Percentiles rank a stretch among this genome's conserved stretches.
Conservation (phyloP, 1,284 basidiomycete genomes). For the Pseudozyma pruni region DNA sequence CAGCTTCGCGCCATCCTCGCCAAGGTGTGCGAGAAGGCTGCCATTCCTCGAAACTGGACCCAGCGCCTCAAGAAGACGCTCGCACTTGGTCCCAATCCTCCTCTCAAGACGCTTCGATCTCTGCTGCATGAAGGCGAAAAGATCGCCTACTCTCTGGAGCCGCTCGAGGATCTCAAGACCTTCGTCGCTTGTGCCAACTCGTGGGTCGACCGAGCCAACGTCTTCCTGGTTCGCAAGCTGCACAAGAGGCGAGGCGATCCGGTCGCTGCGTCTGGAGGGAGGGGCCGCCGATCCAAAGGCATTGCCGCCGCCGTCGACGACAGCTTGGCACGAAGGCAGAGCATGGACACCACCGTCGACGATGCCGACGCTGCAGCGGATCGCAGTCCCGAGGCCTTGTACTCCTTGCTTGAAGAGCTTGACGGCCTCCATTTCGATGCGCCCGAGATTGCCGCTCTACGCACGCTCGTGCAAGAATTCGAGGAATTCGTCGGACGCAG, state of each 20-base stretch:
- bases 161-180: slow-evolving; percentile 78
- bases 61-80: slow-evolving; percentile 78
- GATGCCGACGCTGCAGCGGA: slow-evolving; percentile 24
- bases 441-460: slow-evolving; percentile 76
- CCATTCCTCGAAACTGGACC: slow-evolving; percentile 80
- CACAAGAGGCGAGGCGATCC: slow-evolving; percentile 47
- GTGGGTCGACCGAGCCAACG: slow-evolving; percentile 78
- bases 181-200: slow-evolving; percentile 83
- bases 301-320: slow-evolving; percentile 21
- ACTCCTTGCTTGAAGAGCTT: slow-evolving; percentile 76
- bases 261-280: slow-evolving; percentile 75
- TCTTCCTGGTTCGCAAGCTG: slow-evolving; percentile 71
- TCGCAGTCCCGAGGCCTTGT: slow-evolving; percentile 46
- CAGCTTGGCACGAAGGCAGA: slow-evolving; percentile 13
- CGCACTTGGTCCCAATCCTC: slow-evolving; percentile 73
- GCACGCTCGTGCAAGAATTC: slow-evolving; percentile 74
- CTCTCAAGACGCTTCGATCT: slow-evolving; percentile 79
- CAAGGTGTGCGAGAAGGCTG: slow-evolving; percentile 74
- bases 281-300: slow-evolving; percentile 70
- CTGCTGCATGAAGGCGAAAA: slow-evolving; percentile 86
- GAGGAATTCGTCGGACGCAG: slow-evolving; percentile 75
- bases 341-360: slow-evolving; percentile 30
- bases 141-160: slow-evolving; percentile 79
- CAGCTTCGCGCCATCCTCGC: slow-evolving; percentile 71
- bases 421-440: slow-evolving; percentile 81